A percentile compares a stretch with the other conserved stretches of the same genome.
phyloP scores from a whole-genome alignment of 169 alveolate genomes.

The Cryptosporidium andersoni region DNA sequence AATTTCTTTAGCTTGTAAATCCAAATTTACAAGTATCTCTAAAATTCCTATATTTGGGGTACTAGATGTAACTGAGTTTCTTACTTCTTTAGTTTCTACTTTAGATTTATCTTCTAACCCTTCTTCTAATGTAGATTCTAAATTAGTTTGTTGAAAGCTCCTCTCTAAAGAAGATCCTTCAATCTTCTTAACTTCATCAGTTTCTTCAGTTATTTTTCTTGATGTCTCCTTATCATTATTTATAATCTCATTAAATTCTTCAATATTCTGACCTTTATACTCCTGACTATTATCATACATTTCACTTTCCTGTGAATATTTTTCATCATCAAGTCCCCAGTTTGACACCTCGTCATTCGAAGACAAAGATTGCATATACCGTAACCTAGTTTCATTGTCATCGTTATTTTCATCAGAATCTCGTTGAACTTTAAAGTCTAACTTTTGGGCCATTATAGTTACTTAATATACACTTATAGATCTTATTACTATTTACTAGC shows the following conservation, averaged over 20 bases:
- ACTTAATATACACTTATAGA: neutral
- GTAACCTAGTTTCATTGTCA: too few species aligned
- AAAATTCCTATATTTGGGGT: constrained; percentile 9
- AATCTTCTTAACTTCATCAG: neutral
- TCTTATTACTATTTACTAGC: too few species aligned
- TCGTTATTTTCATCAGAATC: too few species aligned
- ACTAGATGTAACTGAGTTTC: neutral
- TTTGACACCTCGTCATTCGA: too few species aligned
- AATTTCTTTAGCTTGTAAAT: constrained; percentile 25
- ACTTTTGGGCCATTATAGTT: neutral
- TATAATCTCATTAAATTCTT: neutral
- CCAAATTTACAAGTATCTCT: constrained; percentile 36
- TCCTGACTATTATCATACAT: too few species aligned
- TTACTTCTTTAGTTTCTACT: neutral
- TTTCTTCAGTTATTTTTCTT: neutral
- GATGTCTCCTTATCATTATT: neutral
- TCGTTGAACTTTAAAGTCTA: neutral
- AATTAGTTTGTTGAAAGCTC: neutral
- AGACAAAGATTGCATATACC: too few species aligned
- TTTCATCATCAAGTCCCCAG: too few species aligned
- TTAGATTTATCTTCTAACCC: neutral
- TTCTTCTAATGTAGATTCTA: neutral
- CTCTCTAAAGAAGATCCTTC: neutral
- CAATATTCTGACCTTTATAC: too few species aligned
- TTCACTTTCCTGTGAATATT: too few species aligned